These are phyloP conservation scores for Penicillium coprophilum DNA, from an alignment of 495 filamentous ascomycete genomes.

Conservation along the genomic window DNA sequence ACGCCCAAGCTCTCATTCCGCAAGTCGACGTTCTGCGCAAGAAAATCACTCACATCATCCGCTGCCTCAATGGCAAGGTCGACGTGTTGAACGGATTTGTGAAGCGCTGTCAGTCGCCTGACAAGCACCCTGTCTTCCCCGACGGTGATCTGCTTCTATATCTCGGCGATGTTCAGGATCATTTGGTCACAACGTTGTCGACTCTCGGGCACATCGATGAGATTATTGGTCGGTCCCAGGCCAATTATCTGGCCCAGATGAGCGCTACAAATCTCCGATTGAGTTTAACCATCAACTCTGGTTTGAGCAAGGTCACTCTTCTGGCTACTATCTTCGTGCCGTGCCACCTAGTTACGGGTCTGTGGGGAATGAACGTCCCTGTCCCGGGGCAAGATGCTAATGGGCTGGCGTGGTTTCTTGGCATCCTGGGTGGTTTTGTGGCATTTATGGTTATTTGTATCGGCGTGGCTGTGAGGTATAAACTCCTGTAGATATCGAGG, in stretches of 20 bases:
- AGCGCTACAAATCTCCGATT: constrained; percentile 78
- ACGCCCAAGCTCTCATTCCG: constrained; percentile 74
- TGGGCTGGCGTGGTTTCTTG: constrained; percentile 70
- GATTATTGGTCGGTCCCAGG: constrained; percentile 82
- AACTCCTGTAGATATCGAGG: constrained; percentile 23
- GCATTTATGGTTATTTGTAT: constrained; percentile 54
- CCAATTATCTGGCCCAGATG: constrained; percentile 90
- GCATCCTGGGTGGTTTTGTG: constrained; percentile 65
- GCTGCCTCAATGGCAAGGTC: constrained; percentile 84
- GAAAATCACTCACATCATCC: constrained; percentile 84
- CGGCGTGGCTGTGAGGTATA: constrained; percentile 34
- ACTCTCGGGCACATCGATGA: constrained; percentile 90
- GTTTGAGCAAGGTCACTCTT: constrained; percentile 88
- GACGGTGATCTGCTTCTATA: constrained; percentile 89
- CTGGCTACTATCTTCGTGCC: constrained; percentile 89
- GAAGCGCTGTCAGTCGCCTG: constrained; percentile 81
- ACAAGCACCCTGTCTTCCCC: constrained; percentile 80
- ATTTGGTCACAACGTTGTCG: constrained; percentile 94
- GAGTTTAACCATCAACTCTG: constrained; percentile 70
- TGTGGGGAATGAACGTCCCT: constrained; percentile 94
- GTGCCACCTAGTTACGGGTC: constrained; percentile 82
- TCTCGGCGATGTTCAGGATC: constrained; percentile 92
- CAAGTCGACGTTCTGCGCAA: constrained; percentile 83
- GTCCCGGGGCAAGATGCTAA: constrained; percentile 64
- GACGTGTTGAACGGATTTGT: constrained; percentile 96